Base-by-base conservation (phyloP, 345 rosid genomes). In the Durio zibethinus region DNA sequence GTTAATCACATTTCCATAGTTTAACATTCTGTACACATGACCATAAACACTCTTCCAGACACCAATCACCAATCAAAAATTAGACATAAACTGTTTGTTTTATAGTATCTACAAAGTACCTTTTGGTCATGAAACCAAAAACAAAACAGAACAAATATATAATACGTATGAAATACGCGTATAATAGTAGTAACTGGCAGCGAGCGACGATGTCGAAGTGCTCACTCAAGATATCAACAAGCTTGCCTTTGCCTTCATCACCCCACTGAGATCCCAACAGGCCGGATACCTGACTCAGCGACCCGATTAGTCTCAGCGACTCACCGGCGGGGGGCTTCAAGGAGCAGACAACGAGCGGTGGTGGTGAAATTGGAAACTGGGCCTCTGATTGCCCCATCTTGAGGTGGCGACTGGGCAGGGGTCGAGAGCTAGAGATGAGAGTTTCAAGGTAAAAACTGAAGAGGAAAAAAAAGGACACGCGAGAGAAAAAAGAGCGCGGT, bases 201-300 rank as follows among this genome's bases (percentile, higher is more conserved):
- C 97, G 98, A 86, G 99, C 99, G 38, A 96, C 99, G 82, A 93
- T 82, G 82, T 96, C 95, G 79, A 96, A 96, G 38, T 92, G 99
- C 42, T 85, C 78, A 33, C 94, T 97, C 75, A 96, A 84, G 80
- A 96, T 91, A 78, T 92, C 99, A 63, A 96, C 98, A 78, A 96
- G 98, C 64, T 96, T 96, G 77, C 99, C 99, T 83, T 96, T 96
- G 14, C 99, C 98, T 77, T 96, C 99, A 75, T 96, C 99, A 3
- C 99, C 98, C 98, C 98, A 96, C 78, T 96, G 98, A 50, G 86
- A 84, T 35, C 99, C 98, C 47, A 96, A 78, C 20, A 93, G 97
- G 67, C 97, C 98, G 4, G 98, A 85, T 0, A 93, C 99, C 83
- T 92, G 97, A 78, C 97, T 88, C 75, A 96, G 88, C 3, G 94